Evolutionary conservation across 2,329 filamentous ascomycete species (phyloP), one percentile per base, ranked within the genome.

Genomic region (Scytalidium lignicola): DNA sequence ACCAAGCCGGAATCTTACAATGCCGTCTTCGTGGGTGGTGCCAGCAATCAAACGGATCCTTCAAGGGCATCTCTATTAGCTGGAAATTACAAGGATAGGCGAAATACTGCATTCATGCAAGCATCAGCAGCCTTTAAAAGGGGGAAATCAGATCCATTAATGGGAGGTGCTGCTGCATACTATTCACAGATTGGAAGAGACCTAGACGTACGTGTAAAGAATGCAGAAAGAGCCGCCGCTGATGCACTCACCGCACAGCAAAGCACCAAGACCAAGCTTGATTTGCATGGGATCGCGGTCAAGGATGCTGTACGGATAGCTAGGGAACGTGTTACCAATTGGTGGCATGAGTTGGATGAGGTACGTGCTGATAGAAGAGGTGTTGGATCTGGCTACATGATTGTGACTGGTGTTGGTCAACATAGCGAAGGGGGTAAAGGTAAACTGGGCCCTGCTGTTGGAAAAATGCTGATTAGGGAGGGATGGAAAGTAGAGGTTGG

Each of bases 271-370:
- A 73, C 68, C 1, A 71, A 75, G 18, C 73, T 95, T 7, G 92
- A 97, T 65, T 72, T 97, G 21, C 92, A 97, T 65, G 89, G 90
- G 5, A 82, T 96, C 4, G 83, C 77, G 41, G 90, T 96, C 1
- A 74, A 82, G 44, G 88, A 95, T 64, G 92, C 87, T 1, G 82
- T 90, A 23, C 76, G 88, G 2, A 96, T 96, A 55, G 83, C 88
- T 1, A 76, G 79, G 23, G 75, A 83, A 43, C 77, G 76, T 32
- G 85, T 87, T 0, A 74, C 78, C 55, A 65, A 64, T 9, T 97
- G 92, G 92, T 96, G 90, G 91, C 71, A 80, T 8, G 87, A 87
- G 1, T 86, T 91, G 61, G 73, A 75, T 42, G 70, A 71, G 51
- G 63, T 57, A 3, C 74, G 74, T 42, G 49, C 45, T n/a, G 20